Evolutionary conservation across 768 basidiomycete species (phyloP).

Genomic region (Tylopilus vinaceipallidus): DNA sequence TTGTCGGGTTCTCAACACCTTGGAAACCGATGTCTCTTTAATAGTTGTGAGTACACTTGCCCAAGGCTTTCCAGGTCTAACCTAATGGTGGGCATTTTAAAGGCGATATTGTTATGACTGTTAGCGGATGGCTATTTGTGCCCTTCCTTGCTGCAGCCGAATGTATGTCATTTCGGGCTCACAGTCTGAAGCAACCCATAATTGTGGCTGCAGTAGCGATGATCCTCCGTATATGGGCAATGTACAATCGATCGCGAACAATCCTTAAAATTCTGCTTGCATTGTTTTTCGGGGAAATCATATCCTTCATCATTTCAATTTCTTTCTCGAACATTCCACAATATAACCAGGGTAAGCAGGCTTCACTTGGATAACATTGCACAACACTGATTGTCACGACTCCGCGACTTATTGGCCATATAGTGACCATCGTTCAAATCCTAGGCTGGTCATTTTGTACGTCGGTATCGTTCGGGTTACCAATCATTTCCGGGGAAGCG

Average conservation of each 20-base stretch:
- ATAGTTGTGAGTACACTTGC: too few relatives aligned
- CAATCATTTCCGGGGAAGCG: background rate
- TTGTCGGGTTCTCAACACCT: too few relatives aligned
- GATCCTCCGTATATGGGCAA: slow-evolving; percentile 2
- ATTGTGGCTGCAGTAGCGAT: background rate
- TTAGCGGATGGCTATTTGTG: too few relatives aligned
- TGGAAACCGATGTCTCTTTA: too few relatives aligned
- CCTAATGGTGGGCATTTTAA: too few relatives aligned
- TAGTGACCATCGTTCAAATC: background rate
- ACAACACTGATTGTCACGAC: too few relatives aligned
- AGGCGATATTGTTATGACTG: too few relatives aligned
- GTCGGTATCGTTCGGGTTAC: too few relatives aligned
- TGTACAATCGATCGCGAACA: background rate
- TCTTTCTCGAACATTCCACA: background rate
- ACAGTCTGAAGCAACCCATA: too few relatives aligned
- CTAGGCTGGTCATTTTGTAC: background rate
- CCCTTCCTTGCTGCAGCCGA: too few relatives aligned
- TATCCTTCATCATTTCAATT: background rate
- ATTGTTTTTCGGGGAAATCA: background rate
- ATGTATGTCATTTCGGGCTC: too few relatives aligned
- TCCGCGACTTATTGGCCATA: background rate
- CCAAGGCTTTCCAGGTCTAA: too few relatives aligned
- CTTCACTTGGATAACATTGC: background rate
- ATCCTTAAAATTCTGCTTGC: background rate
- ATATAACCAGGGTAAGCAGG: background rate